These are phyloP conservation scores for Climacium dendroides DNA, from an alignment of 225 moss, liverwort and hornwort genomes.

Conservation along the genomic window DNA sequence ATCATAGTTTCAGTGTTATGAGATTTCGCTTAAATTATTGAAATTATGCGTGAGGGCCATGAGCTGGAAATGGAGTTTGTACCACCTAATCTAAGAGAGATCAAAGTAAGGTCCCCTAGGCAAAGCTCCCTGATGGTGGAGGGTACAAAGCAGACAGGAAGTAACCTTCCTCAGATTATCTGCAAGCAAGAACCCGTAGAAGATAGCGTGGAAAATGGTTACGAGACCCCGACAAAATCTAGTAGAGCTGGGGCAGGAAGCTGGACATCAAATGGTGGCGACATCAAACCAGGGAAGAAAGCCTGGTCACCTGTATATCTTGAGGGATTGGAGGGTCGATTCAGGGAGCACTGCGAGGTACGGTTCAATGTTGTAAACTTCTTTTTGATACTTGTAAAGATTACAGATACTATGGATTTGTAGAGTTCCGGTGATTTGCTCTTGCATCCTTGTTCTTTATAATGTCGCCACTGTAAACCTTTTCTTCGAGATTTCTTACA, in stretches of 20 bases:
- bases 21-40: constrained; percentile 12
- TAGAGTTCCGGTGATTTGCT: background rate
- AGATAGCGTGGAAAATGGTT: constrained; percentile 30
- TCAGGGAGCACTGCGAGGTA: constrained; percentile 74
- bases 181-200: constrained; percentile 47
- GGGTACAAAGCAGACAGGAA: constrained; percentile 8
- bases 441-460: background rate
- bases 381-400: background rate
- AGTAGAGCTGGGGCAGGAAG: constrained; percentile 9
- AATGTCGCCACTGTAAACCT: background rate
- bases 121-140: constrained; percentile 41
- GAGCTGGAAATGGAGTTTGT: constrained; percentile 37
- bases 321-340: constrained; percentile 72
- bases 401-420: background rate
- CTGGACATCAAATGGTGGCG: constrained; percentile 19
- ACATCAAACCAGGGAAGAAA: constrained; percentile 28
- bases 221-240: constrained; percentile 26
- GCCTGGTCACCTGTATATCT: constrained; percentile 28
- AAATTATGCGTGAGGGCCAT: constrained; percentile 15
- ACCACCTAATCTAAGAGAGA: constrained; percentile 26
- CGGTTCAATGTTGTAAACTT: background rate
- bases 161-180: constrained; percentile 1
- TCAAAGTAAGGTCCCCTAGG: constrained; percentile 40
- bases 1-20: constrained; percentile 5
- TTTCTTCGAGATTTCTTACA: background rate